Evolutionary conservation across 768 basidiomycete genomes (phyloP).

Genomic region (Suillus weaverae): DNA sequence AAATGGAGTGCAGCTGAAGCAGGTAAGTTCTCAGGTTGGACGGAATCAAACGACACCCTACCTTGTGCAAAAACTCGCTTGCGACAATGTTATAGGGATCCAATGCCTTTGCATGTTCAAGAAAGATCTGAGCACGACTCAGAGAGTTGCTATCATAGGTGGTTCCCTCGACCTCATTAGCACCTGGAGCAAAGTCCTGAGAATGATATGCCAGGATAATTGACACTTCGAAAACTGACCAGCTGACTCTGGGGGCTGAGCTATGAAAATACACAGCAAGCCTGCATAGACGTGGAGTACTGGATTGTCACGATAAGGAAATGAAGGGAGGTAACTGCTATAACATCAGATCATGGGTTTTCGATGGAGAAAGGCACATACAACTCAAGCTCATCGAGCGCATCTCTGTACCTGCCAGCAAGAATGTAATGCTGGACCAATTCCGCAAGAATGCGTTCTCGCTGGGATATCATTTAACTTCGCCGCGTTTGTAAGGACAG

Average conservation of each 20-base stretch:
- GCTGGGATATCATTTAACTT: conserved; percentile 41
- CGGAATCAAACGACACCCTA: conserved; percentile 24
- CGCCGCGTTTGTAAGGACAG: conserved; percentile 6
- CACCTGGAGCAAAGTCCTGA: background rate
- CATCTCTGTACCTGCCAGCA: conserved; percentile 58
- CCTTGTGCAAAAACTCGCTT: conserved; percentile 55
- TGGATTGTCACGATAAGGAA: conserved; percentile 83
- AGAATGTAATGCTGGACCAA: conserved; percentile 67
- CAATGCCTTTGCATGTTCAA: conserved; percentile 60
- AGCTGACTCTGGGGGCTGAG: conserved; percentile 36
- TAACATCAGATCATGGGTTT: conserved; percentile 3
- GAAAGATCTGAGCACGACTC: conserved; percentile 51
- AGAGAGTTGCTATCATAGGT: conserved; percentile 44
- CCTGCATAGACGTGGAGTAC: conserved; percentile 84
- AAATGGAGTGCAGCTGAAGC: conserved; percentile 17
- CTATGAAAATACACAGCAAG: conserved; percentile 64
- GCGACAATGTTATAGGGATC: conserved; percentile 60
- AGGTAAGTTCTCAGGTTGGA: background rate
- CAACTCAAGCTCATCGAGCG: conserved; percentile 86
- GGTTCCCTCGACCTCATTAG: background rate
- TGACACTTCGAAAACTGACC: conserved; percentile 4
- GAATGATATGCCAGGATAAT: background rate
- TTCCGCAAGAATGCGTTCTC: conserved; percentile 74
- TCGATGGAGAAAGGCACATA: conserved; percentile 37
- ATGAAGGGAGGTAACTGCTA: conserved; percentile 77